Evolutionary conservation across 1,284 basidiomycete genomes (phyloP), one percentile per base, ranked within the genome.

Genomic region (Coniferiporia weirii): DNA sequence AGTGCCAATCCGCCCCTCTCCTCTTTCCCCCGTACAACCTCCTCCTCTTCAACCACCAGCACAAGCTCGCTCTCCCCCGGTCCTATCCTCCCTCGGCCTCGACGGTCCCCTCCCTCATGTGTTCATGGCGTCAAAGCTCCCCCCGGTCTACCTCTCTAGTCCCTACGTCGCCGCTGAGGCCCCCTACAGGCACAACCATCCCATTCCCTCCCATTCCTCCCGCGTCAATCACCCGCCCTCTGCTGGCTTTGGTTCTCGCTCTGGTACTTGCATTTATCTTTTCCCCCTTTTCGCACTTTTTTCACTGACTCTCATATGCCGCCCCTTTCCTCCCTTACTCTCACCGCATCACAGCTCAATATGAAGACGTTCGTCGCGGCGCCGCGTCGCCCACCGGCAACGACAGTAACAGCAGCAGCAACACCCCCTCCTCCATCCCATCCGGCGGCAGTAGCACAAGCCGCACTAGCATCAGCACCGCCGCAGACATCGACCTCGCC

Each of bases 171-270:
- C 59, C 12, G 59, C 59, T 2, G 59, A 56, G 20, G n/a, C 52
- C 19, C 59, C 59, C 7, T 61, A 61, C 48, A 60, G 47, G 47
- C 13, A 50, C 52, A 60, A 50, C 45, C 48, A 46, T 22, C 38
- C 56, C 43, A 40, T 59, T 20, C 54, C 59, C 27, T 27, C 27
- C 5, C 27, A 27, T 5, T 27, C 27, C 12, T 45, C 59, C 59
- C 27, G 47, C 7, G 12, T 22, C 52, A 17, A 19, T 38, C 7
- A 13, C 10, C 52, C n/a, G 17, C n/a, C 13, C 3, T 52, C 48
- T 13, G 34, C 44, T 9, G 20, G 40, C 27, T 27, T 27, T 27
- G 27, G 38, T 5, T 34, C 52, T 8, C 36, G 32, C 59, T 52
- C 47, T 34, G 38, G 59, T 61, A 47, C 9, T 44, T 53, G 12